These are phyloP conservation scores for Sonneratia caseolaris DNA, from an alignment of 345 rosid genomes.

Conservation along the genomic window DNA sequence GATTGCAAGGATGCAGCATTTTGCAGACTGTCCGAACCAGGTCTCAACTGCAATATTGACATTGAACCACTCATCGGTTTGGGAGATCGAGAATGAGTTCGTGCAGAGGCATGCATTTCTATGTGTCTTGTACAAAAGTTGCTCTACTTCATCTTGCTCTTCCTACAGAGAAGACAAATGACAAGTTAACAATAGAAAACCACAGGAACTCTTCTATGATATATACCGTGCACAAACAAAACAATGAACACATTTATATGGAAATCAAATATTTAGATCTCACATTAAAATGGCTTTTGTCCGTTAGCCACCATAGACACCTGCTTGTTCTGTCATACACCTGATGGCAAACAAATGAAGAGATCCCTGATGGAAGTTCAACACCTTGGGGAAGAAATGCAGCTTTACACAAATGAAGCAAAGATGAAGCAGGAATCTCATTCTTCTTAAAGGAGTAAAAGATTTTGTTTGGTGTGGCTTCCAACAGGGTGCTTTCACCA, in stretches of 20 bases:
- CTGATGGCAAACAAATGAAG: conserved; percentile 73
- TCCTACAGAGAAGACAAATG: not conserved
- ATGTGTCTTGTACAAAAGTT: conserved; percentile 50
- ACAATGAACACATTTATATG: not conserved
- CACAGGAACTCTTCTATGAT: not conserved
- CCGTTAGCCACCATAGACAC: conserved; percentile 92
- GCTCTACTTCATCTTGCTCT: conserved; percentile 46
- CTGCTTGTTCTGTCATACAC: conserved; percentile 66
- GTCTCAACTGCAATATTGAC: conserved; percentile 36
- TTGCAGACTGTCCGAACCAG: conserved; percentile 55
- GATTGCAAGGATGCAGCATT: conserved; percentile 42
- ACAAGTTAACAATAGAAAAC: not conserved
- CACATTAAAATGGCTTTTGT: conserved; percentile 76
- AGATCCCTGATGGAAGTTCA: conserved; percentile 72
- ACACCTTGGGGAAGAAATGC: conserved; percentile 72
- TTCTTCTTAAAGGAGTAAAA: conserved; percentile 92
- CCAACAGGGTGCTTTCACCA: conserved; percentile 70
- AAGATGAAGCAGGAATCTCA: conserved; percentile 71
- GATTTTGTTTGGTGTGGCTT: conserved; percentile 82
- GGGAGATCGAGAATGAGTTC: conserved; percentile 72
- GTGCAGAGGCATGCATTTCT: conserved; percentile 73
- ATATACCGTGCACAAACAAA: not conserved
- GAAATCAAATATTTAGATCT: conserved; percentile 10
- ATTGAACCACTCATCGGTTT: conserved; percentile 20
- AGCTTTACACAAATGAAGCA: conserved; percentile 93